Evolutionary conservation across 164 flowering plant species (phyloP).

Genomic region (Nelumbo lutea): DNA sequence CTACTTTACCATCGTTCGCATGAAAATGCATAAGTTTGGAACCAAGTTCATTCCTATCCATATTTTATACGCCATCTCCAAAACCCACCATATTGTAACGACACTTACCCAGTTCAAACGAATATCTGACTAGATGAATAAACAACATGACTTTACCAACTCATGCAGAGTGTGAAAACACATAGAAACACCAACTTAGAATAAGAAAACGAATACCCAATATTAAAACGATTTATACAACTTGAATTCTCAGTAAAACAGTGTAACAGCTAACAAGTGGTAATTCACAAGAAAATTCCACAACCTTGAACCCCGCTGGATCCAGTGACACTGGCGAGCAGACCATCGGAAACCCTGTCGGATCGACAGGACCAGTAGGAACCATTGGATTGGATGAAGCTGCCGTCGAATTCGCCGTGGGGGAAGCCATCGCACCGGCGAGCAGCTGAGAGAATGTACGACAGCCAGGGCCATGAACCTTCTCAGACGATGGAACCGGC

Average conservation of each 20-base stretch:
- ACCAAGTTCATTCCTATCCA: neutral
- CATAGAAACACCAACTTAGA: neutral
- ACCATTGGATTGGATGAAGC: neutral
- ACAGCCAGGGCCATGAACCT: conserved; percentile 6
- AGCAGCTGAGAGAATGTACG: conserved; percentile 13
- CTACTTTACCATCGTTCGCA: neutral
- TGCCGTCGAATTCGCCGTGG: conserved; percentile 1
- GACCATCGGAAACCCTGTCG: neutral
- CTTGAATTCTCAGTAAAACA: no score
- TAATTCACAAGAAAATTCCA: neutral
- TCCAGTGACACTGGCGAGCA: neutral
- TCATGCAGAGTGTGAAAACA: no score
- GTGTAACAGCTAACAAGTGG: neutral
- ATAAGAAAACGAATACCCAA: neutral
- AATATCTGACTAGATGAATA: neutral
- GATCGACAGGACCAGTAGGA: neutral
- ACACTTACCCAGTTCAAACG: neutral
- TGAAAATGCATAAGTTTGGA: neutral
- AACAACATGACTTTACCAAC: no score
- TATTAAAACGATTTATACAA: no score
- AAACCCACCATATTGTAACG: neutral
- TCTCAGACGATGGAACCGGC: neutral
- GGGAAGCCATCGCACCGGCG: conserved; percentile 12
- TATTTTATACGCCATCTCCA: neutral
- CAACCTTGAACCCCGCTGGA: conserved; percentile 6